Percentiles rank a stretch among this genome's conserved stretches.
phyloP scores from a whole-genome alignment of 2,329 filamentous ascomycete genomes.

The Colletotrichum kahawae region DNA sequence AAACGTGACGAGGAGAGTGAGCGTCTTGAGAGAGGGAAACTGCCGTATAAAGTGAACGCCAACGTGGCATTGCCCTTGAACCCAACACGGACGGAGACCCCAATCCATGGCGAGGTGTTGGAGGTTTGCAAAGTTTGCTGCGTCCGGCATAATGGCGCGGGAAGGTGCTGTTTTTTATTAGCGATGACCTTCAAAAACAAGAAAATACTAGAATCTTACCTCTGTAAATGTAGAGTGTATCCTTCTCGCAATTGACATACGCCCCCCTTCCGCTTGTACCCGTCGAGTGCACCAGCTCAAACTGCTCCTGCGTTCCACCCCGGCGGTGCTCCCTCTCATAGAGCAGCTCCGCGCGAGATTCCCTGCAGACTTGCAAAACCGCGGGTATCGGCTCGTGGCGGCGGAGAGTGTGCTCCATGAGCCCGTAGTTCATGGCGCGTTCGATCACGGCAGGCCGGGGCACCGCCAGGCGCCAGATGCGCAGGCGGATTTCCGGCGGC shows the following conservation, averaged over 20 bases:
- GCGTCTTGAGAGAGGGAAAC: not conserved
- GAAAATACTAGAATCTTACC: not conserved
- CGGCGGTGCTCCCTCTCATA: not conserved
- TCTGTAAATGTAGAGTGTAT: slow-evolving; percentile 8
- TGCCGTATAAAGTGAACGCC: not conserved
- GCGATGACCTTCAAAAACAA: not conserved
- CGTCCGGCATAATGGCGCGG: not conserved
- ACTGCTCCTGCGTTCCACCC: not conserved
- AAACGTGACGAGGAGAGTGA: slow-evolving; percentile 13
- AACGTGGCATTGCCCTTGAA: not conserved
- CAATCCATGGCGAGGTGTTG: slow-evolving; percentile 19
- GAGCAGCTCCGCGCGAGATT: not conserved
- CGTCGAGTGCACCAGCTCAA: not conserved
- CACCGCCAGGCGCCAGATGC: not conserved
- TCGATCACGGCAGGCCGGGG: not conserved
- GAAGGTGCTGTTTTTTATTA: not conserved
- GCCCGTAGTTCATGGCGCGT: not conserved
- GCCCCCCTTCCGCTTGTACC: not conserved
- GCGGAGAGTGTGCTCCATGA: not conserved
- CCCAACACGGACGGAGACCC: slow-evolving; percentile 15
- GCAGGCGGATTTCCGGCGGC: not conserved
- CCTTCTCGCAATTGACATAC: not conserved
- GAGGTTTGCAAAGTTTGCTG: not conserved
- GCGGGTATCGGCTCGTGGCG: not conserved
- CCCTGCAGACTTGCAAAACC: not conserved